These are phyloP conservation scores for Sugiyamaella pinicola DNA, from an alignment of 1,139 yeast genomes.

Conservation along the genomic window DNA sequence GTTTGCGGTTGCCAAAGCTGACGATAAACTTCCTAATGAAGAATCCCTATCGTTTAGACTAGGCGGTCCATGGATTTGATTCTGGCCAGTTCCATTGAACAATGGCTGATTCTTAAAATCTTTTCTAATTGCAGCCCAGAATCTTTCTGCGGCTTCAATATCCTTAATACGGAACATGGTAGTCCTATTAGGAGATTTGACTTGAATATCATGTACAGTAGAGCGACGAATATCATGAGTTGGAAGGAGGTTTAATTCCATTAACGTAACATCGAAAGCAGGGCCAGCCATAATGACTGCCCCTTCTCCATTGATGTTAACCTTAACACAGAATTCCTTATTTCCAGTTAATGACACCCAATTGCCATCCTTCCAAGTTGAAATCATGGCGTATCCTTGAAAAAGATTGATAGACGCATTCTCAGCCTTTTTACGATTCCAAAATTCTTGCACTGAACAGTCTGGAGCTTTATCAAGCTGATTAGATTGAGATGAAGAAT, in stretches of 20 bases:
- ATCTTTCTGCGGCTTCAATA: constrained; percentile 34
- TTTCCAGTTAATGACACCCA: constrained; percentile 30
- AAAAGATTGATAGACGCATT: constrained; percentile 22
- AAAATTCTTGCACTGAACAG: constrained; percentile 19
- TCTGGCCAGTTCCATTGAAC: constrained; percentile 21
- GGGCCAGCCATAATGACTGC: constrained; percentile 27
- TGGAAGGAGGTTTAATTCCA: constrained; percentile 28
- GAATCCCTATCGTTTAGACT: constrained; percentile 34
- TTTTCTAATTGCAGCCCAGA: constrained; percentile 34
- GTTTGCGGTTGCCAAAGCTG: constrained; percentile 23
- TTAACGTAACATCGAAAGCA: constrained; percentile 8
- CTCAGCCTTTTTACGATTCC: constrained; percentile 18
- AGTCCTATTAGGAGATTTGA: constrained; percentile 32
- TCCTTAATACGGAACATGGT: constrained; percentile 38
- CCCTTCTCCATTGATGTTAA: constrained; percentile 32
- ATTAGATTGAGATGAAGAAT: constrained; percentile 18
- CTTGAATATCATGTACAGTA: constrained; percentile 39
- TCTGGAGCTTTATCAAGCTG: constrained; percentile 16
- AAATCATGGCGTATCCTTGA: constrained; percentile 28
- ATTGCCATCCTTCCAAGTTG: constrained; percentile 29
- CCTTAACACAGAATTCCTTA: constrained; percentile 27
- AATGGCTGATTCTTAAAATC: constrained; percentile 34
- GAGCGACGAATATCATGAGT: constrained; percentile 31
- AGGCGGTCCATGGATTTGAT: constrained; percentile 23
- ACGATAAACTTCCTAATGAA: constrained; percentile 30